Base-by-base conservation (phyloP, 1,139 yeast genomes). In the Taiozyma sp. region DNA sequence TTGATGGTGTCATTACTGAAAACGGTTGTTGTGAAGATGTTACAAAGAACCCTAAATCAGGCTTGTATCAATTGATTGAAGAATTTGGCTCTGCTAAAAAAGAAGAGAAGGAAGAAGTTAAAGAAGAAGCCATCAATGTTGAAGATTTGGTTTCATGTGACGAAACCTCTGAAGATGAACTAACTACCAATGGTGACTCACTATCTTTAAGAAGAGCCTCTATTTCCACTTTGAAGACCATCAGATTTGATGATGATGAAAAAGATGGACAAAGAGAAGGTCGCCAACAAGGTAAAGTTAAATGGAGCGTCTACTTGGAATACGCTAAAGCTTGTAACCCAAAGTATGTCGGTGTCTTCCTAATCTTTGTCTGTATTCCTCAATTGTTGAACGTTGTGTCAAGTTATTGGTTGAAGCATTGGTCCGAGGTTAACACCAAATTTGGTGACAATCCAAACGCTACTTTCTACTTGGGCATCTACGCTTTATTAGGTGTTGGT, bases 381-480 rank as follows among this genome's bases (percentile, higher is more conserved):
- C 86, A 83, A 77, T 70, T 79, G 22, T 66, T 87, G 45, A 78
- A 82, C 51, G 88, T 83, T 44, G 68, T 72, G 47, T 77, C 91
- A 44, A 89, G 85, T 64, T 79, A 93, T 48, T 93, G 99, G 99
- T 80, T 93, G 63, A 93, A 93, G 67, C 91, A 89, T 66, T 95
- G 99, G 99, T 89, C 98, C 10, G 99, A 93, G 65, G 80, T 86
- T 39, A 93, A 93, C 65, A 77, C 90, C 5, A 72, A 68, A 45
- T 66, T 72, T 44, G 95, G 93, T 26, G 72, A 71, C 52, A 91
- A 91, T 65, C 96, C 96, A 3, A 66, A 82, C 53, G 81, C 87
- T 34, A 72, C 72, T 47, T 79, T 71, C 61, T 91, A 90, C 60
- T 74, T 93, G 60, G 86, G 89, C 39, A 73, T 88, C 46, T 93